Evolutionary conservation across 495 filamentous ascomycete species (phyloP), one percentile per base, ranked within the genome.

Genomic region (Aspergillus diversus): DNA sequence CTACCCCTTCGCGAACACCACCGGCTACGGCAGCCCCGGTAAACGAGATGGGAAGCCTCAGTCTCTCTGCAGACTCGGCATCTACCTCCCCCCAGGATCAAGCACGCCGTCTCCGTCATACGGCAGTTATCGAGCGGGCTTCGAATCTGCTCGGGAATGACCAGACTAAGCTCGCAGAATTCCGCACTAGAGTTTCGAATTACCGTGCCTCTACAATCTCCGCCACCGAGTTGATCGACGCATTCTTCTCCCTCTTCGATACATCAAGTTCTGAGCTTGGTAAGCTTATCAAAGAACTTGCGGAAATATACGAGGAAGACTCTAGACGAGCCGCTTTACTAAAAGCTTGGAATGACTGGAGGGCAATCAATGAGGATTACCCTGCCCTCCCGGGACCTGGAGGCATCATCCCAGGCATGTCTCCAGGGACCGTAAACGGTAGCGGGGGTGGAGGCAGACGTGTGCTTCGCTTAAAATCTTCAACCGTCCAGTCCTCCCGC

Each of bases 361-460:
- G 90, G 13, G 93, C 92, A 9, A 92, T 94, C 69, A 94, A 97
- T 66, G 95, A 97, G 75, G 94, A 99, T 75, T 99, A 97, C 69
- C 95, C 95, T 0, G 90, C 91, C 0, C 83, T 99, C 0, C 93
- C 93, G 3, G 87, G 88, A 0, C 80, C 91, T 2, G 81, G 85
- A 52, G 89, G 89, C 53, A 79, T 86, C 55, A 32, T 79, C 66
- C 87, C 68, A 63, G 85, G 72, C 62, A 84, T 78, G 79, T 75
- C 69, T 7, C 67, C 73, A 6, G 58, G 69, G 12, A 80, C 80
- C 33, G 75, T 75, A 50, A 76, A 76, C 64, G 67, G 68, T 61
- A 66, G 68, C 61, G 66, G 59, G 64, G 47, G 60, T 47, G 71
- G 78, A 65, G 80, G 84, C 21, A 82, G 77, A 12, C 83, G 90